Conservation (phyloP, 352 stramenopile genomes). For the Globisporangium viniferum region DNA sequence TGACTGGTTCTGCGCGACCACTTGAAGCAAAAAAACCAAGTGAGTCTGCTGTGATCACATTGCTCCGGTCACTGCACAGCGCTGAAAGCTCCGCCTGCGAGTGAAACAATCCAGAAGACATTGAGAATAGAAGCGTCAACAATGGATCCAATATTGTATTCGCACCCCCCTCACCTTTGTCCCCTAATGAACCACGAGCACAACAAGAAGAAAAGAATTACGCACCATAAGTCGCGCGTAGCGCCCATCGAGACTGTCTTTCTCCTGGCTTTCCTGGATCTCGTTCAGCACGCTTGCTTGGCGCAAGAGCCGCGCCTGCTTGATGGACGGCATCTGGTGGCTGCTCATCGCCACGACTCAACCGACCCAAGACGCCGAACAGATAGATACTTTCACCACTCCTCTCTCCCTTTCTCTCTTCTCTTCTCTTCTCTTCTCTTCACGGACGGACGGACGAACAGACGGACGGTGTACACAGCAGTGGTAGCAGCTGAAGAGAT, state of each 20-base stretch:
- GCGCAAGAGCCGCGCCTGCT: conserved; percentile 34
- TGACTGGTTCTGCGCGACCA: conserved; percentile 64
- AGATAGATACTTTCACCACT: background rate
- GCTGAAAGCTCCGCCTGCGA: conserved; percentile 56
- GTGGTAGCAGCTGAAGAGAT: background rate
- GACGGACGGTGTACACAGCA: background rate
- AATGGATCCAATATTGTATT: background rate
- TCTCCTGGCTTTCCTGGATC: conserved; percentile 73
- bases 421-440: background rate
- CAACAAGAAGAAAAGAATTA: background rate
- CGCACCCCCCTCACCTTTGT: background rate
- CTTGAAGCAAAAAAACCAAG: conserved; percentile 60
- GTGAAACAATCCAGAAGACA: background rate
- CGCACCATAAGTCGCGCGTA: conserved; percentile 75
- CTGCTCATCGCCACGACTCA: conserved; percentile 22
- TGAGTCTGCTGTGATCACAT: conserved; percentile 73
- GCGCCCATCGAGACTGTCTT: conserved; percentile 63
- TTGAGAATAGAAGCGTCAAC: background rate
- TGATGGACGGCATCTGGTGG: conserved; percentile 16
- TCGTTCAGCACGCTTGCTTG: conserved; percentile 80
- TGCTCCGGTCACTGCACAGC: conserved; percentile 70
- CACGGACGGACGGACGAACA: background rate
- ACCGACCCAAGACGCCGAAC: background rate
- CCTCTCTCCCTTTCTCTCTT: background rate
- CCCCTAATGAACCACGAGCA: background rate